A percentile compares a stretch with the other conserved stretches of the same genome.
Conservation (phyloP, 2,329 filamentous ascomycete species). For the Penicillium sp. region DNA sequence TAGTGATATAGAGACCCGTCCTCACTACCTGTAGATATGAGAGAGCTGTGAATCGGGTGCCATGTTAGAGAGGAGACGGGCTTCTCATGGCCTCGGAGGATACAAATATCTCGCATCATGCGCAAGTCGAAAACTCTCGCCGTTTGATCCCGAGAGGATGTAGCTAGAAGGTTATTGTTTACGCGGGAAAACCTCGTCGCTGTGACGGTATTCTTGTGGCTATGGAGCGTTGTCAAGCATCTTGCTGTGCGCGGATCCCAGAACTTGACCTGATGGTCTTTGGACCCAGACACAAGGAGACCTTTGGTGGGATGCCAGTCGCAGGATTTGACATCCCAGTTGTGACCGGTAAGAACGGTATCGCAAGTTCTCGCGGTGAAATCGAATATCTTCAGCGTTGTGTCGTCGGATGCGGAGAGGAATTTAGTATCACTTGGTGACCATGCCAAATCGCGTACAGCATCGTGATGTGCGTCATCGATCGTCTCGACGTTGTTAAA, state of each 20-base stretch:
- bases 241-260: slow-evolving; percentile 92
- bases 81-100: slow-evolving; percentile 90
- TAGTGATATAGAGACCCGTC: slow-evolving; percentile 90
- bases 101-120: slow-evolving; percentile 95
- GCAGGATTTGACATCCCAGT: slow-evolving; percentile 93
- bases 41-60: slow-evolving; percentile 83
- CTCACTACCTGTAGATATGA: slow-evolving; percentile 81
- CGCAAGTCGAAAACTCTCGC: slow-evolving; percentile 88
- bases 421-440: slow-evolving; percentile 92
- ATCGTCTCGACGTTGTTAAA: slow-evolving; percentile 98
- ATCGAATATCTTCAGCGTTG: slow-evolving; percentile 87
- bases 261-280: slow-evolving; percentile 92
- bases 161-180: slow-evolving; percentile 75
- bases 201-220: slow-evolving; percentile 93
- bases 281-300: slow-evolving; percentile 86
- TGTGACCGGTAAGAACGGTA: slow-evolving; percentile 77
- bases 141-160: slow-evolving; percentile 84
- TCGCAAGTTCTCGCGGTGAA: slow-evolving; percentile 85
- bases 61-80: slow-evolving; percentile 86
- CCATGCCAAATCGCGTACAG: slow-evolving; percentile 84
- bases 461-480: slow-evolving; percentile 71
- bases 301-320: slow-evolving; percentile 98
- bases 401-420: slow-evolving; percentile 89
- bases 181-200: slow-evolving; percentile 83
- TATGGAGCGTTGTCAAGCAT: slow-evolving; percentile 86